phyloP scores from a whole-genome alignment of 805 yeast genomes.

The Teunomyces stri region DNA sequence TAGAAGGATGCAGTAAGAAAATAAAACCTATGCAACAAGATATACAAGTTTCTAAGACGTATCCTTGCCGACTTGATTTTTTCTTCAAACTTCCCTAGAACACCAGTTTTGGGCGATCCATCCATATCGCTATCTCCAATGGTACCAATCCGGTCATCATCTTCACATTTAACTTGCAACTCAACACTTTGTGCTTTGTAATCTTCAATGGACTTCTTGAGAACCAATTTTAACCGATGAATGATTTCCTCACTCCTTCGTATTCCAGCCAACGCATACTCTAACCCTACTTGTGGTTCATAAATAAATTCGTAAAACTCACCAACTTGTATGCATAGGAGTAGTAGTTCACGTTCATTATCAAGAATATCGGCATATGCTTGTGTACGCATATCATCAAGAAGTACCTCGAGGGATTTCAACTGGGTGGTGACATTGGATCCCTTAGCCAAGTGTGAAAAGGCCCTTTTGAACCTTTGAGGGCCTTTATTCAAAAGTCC shows the following conservation, averaged over 20 bases:
- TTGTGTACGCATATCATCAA: constrained; percentile 59
- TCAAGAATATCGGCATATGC: constrained; percentile 50
- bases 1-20: constrained; percentile 76
- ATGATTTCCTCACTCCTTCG: constrained; percentile 26
- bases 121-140: constrained; percentile 1
- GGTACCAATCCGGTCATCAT: constrained; percentile 19
- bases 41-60: constrained; percentile 50
- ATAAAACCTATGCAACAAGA: constrained; percentile 69
- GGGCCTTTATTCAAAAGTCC: constrained; percentile 30
- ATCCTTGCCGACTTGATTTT: constrained; percentile 18
- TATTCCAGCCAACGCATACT: constrained; percentile 42
- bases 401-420: constrained; percentile 59
- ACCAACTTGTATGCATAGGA: constrained; percentile 56
- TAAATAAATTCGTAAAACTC: constrained; percentile 62
- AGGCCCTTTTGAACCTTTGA: constrained; percentile 21
- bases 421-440: constrained; percentile 26
- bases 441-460: constrained; percentile 13
- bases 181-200: constrained; percentile 21
- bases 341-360: constrained; percentile 48
- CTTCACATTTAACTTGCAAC: constrained; percentile 13
- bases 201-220: constrained; percentile 14
- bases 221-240: constrained; percentile 17
- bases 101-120: constrained; percentile 8
- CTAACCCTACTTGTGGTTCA: constrained; percentile 50
- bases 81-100: constrained; percentile 19